Conservation (phyloP, 768 basidiomycete genomes). For the Leccinum fibrillosum region DNA sequence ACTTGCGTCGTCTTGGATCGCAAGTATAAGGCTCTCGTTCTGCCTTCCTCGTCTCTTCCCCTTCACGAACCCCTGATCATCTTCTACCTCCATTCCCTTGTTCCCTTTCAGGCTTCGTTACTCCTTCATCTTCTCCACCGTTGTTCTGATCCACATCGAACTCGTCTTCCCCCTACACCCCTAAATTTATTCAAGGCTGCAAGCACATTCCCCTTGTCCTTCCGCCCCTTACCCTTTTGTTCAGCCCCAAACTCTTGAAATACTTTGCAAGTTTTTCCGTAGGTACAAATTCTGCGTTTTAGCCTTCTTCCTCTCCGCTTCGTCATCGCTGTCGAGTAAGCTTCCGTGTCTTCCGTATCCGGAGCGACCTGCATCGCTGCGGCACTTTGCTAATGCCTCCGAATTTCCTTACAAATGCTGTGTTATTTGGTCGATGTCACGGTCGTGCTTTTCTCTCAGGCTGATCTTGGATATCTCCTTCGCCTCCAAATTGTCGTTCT, state of each 20-base stretch:
- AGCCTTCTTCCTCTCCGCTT: constrained; percentile 53
- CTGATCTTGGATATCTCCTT: constrained; percentile 64
- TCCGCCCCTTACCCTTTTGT: constrained; percentile 56
- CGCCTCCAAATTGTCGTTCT: constrained; percentile 7
- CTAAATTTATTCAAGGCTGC: constrained; percentile 68
- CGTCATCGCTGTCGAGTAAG: constrained; percentile 73
- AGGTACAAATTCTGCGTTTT: constrained; percentile 63
- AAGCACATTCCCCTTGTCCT: constrained; percentile 71
- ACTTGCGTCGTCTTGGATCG: constrained; percentile 62
- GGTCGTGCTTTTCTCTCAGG: constrained; percentile 53
- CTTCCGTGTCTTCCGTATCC: constrained; percentile 54
- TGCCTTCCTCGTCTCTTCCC: constrained; percentile 71
- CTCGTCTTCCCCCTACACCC: constrained; percentile 30
- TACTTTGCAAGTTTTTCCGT: constrained; percentile 82
- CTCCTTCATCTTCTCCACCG: constrained; percentile 2
- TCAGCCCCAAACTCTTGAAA: constrained; percentile 56
- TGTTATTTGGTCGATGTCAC: constrained; percentile 56
- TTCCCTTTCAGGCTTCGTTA: constrained; percentile 34
- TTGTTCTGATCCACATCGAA: constrained; percentile 10
- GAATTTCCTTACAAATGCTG: neutral
- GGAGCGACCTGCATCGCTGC: constrained; percentile 60
- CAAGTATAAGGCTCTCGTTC: constrained; percentile 60
- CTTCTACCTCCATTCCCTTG: constrained; percentile 68
- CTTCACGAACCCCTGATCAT: constrained; percentile 70
- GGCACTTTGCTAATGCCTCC: neutral